Evolutionary conservation across 2,329 filamentous ascomycete genomes (phyloP).

Genomic region (Clonostachys sp.): DNA sequence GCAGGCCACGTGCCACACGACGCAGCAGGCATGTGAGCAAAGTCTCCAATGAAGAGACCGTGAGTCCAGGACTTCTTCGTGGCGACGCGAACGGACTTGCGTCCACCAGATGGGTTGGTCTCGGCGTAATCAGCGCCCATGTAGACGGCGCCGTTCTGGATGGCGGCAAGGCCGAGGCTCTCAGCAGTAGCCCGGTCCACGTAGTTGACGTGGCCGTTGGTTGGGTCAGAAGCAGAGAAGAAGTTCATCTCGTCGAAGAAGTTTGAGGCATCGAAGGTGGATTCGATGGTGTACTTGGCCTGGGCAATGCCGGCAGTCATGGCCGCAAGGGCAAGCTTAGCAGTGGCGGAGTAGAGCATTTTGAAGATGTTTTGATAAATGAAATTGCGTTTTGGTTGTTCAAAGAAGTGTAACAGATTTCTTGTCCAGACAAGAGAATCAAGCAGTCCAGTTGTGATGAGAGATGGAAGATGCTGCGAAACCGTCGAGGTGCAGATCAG

Average conservation of each 20-base stretch:
- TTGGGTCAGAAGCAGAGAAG: constrained; percentile 60
- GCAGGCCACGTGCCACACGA: constrained; percentile 74
- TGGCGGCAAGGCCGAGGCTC: constrained; percentile 51
- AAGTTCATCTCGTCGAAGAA: constrained; percentile 55
- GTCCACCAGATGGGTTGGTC: constrained; percentile 50
- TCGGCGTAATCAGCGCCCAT: constrained; percentile 66
- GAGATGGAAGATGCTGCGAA: too few species aligned
- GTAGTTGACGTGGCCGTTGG: constrained; percentile 71
- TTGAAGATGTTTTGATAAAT: neutral
- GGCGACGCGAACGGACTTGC: constrained; percentile 64
- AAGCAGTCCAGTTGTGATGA: too few species aligned
- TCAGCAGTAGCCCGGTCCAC: constrained; percentile 54
- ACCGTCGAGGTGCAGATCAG: too few species aligned
- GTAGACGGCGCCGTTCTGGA: constrained; percentile 51
- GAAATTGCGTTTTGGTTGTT: too few species aligned
- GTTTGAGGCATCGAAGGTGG: constrained; percentile 45
- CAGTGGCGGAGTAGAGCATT: constrained; percentile 15
- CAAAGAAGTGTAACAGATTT: too few species aligned
- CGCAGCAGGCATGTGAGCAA: constrained; percentile 71
- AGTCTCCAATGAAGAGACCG: constrained; percentile 69
- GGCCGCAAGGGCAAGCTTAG: constrained; percentile 18
- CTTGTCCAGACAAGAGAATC: too few species aligned
- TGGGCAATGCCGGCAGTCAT: constrained; percentile 16
- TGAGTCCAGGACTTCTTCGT: constrained; percentile 63
- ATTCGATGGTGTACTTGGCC: constrained; percentile 37